These are phyloP conservation scores for Kurtzmaniella natalensis DNA, from an alignment of 1,139 yeast genomes.

Conservation along the genomic window DNA sequence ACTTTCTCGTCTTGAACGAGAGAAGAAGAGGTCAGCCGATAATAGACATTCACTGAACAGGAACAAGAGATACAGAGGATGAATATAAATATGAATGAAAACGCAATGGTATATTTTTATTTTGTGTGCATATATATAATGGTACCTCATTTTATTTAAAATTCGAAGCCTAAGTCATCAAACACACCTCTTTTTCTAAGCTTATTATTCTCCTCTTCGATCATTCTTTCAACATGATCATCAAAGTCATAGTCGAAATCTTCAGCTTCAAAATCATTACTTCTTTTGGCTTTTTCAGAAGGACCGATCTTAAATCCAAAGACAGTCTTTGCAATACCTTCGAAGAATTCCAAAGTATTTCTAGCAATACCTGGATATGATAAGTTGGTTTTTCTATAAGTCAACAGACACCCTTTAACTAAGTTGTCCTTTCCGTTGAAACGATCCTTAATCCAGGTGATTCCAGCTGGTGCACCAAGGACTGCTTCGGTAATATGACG, in stretches of 20 bases:
- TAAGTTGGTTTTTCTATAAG: conserved; percentile 2
- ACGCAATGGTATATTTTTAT: not conserved
- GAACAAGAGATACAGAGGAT: conserved; percentile 1
- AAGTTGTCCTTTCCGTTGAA: conserved; percentile 16
- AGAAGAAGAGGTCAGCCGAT: conserved; percentile 1
- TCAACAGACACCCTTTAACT: conserved; percentile 22
- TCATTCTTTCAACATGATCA: not conserved
- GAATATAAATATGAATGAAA: too few relatives aligned
- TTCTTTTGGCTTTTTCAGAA: not conserved
- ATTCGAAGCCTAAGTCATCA: too few relatives aligned
- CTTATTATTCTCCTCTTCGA: not conserved
- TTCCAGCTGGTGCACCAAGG: conserved; percentile 29
- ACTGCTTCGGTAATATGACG: conserved; percentile 25
- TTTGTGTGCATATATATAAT: conserved; percentile 6
- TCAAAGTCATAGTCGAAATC: not conserved
- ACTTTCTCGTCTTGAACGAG: conserved; percentile 40
- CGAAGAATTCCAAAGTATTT: not conserved
- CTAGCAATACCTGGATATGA: conserved; percentile 5
- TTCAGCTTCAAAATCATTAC: not conserved
- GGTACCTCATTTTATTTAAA: conserved; percentile 2
- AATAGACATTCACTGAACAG: conserved; percentile 1
- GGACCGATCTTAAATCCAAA: not conserved
- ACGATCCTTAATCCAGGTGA: conserved; percentile 21
- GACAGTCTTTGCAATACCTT: not conserved
- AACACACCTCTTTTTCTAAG: too few relatives aligned